Base-by-base conservation (phyloP, 106 monocot species). In the Triglochin maritima region DNA sequence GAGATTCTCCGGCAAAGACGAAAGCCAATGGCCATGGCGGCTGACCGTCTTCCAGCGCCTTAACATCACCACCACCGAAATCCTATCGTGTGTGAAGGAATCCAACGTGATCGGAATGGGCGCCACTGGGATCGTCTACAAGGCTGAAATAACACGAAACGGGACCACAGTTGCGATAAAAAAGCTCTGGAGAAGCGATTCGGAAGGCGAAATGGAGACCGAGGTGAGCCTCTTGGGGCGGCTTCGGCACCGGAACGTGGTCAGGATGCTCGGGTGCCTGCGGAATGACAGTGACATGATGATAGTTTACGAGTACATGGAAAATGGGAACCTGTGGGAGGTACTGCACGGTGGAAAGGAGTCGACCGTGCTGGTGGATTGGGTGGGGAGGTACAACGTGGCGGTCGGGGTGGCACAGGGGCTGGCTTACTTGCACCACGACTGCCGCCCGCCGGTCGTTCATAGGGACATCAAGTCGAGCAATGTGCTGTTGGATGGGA, bases 231-330 rank as follows among this genome's bases (percentile, higher is more conserved):
- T 94, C 8, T 69, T 94, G 14, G 93, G 93, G 4, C 58, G 89
- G 43, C 80, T 94, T 9, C 69, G 93, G 13, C 93, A 94, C 78
- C 76, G 89, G 44, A 94, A 94, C 74, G 82, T 94, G 3, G 89
- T 94, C 3, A 61, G 86, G 58, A 73, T 84, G 71, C 80, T 94
- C 6, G 93, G 93, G 1, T 86, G 82, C 76, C 73, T 93, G n/a
- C 77, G 80, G 64, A 94, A 94, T 61, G 84, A 89, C n/a, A 43
- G 59, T 4, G 93, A 94, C 17, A 69, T 76, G 0, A 94, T 94
- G 93, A 82, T 94, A 48, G 17, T 93, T 4, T 93, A 88, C 72
- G 88, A 93, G 72, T 88, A 86, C 74, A 84, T 93, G 88, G 81
- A 83, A 0, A 85, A 93, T 42, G 93, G 93, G 7, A 93, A 83